Evolutionary conservation across 352 stramenopile species (phyloP), one percentile per base, ranked within the genome.

Genomic region (Thalassiosira livingstoniorum): DNA sequence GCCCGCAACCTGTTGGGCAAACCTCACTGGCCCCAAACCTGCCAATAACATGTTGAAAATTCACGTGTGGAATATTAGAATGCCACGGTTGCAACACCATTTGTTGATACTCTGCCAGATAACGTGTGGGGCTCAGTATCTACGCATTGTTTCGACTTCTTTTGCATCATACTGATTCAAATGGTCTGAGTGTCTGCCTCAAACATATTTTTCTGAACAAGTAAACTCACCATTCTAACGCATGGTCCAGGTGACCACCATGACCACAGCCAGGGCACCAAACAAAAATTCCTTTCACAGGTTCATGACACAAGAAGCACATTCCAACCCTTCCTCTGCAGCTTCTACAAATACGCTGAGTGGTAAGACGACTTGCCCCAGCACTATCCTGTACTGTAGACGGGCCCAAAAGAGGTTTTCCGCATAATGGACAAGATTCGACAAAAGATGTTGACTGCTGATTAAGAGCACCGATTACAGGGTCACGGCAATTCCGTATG

Each of bases 221-320:
- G 37, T 54, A 68, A 42, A 89, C 90, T 61, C 86, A 92, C 87
- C 89, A 95, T 73, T 91, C 70, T 21, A 94, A 75, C 37, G 89
- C 87, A 81, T 92, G 87, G 42, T 92, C 83, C 39, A 93, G 53
- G 39, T 64, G 51, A 2, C 65, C 78, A 70, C 78, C 74, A 61
- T 88, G 87, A 82, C 87, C 87, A 66, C 87, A 92, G 61, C 87
- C 87, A 21, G 87, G 87, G 27, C 87, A 91, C 88, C 86, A 95
- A 57, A 95, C 88, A 87, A 90, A 94, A 11, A 95, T 79, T n/a
- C 88, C 89, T 80, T 88, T 91, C 0, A 94, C 89, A 34, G 89
- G 87, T 70, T 93, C 78, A 55, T 94, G 89, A 34, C 89, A 95
- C 11, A 95, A 60, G 70, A 92, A 95, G 57, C 91, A 95, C 4